These are phyloP conservation scores for Xylaria bambusicola DNA, from an alignment of 495 filamentous ascomycete genomes.

Conservation along the genomic window DNA sequence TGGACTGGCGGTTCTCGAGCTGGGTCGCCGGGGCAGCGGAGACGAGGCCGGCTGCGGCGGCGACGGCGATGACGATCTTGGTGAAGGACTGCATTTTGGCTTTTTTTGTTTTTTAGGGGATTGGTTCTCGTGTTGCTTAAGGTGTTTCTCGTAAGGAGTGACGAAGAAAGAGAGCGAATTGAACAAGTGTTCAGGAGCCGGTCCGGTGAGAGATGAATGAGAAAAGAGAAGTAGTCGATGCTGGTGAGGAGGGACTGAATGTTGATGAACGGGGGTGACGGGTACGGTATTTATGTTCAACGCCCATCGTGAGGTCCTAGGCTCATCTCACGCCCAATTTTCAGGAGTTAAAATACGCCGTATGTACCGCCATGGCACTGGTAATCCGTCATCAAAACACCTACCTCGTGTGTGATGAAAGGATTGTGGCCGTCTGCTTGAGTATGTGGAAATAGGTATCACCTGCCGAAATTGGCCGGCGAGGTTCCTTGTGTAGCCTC, in stretches of 20 bases:
- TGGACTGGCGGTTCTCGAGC: slow-evolving; percentile 8
- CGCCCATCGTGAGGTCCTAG: not conserved
- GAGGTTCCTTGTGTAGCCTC: not conserved
- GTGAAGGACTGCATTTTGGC: slow-evolving; percentile 16
- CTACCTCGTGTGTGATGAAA: not conserved
- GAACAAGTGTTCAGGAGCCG: not conserved
- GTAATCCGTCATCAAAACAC: not conserved
- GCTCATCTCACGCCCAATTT: not conserved
- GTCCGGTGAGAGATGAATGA: slow-evolving; percentile 9
- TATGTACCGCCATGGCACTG: not conserved
- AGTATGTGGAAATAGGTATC: not conserved
- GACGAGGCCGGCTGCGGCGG: slow-evolving; percentile 33
- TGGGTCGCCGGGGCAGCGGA: slow-evolving; percentile 22
- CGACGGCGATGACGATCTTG: slow-evolving; percentile 24
- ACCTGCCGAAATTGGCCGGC: slow-evolving; percentile 7
- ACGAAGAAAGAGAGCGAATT: slow-evolving; percentile 11
- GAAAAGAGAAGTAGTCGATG: not conserved
- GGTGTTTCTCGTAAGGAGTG: slow-evolving; percentile 8
- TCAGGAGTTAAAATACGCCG: not conserved
- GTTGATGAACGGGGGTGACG: not conserved
- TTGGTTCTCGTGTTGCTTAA: not conserved
- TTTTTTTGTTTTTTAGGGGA: slow-evolving; percentile 3
- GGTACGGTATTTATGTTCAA: not conserved
- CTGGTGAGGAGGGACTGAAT: not conserved
- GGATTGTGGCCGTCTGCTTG: not conserved